phyloP scores from a whole-genome alignment of 345 rosid species.

The Mercurialis annua region DNA sequence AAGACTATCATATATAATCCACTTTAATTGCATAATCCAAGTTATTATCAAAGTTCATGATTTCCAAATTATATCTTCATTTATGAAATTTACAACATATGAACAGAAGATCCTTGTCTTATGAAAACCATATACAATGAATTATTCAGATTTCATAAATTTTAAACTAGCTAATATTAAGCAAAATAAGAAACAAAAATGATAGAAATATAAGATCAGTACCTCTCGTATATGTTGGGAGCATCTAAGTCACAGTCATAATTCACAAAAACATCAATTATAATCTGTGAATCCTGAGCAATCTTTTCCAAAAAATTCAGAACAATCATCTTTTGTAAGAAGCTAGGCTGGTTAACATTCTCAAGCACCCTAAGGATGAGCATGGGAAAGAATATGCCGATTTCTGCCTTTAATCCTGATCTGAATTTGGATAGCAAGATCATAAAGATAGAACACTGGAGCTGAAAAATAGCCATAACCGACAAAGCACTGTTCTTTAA shows the following conservation, averaged over 20 bases:
- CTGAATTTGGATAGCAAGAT: conserved; percentile 74
- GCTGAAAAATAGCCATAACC: conserved; percentile 93
- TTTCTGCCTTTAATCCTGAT: conserved; percentile 79
- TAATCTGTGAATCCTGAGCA: conserved; percentile 67
- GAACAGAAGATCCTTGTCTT: neutral
- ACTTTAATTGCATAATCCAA: neutral
- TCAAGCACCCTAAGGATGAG: conserved; percentile 91
- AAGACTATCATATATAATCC: neutral
- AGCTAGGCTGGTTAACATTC: conserved; percentile 96
- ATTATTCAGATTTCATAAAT: neutral
- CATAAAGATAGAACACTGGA: conserved; percentile 85
- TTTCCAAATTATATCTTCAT: too few species aligned
- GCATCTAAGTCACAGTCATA: conserved; percentile 95
- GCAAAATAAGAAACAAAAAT: neutral
- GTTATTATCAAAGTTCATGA: neutral
- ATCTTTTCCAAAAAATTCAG: conserved; percentile 79
- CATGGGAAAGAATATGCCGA: conserved; percentile 96
- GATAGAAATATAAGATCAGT: conserved; percentile 19
- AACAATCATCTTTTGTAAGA: conserved; percentile 94
- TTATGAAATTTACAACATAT: neutral
- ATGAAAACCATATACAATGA: neutral
- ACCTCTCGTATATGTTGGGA: conserved; percentile 96
- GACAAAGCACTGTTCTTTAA: conserved; percentile 93
- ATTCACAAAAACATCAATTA: conserved; percentile 88
- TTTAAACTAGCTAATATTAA: neutral